These are phyloP conservation scores for Rhizoctonia solani DNA, from an alignment of 1,284 basidiomycete species.

Conservation along the genomic window DNA sequence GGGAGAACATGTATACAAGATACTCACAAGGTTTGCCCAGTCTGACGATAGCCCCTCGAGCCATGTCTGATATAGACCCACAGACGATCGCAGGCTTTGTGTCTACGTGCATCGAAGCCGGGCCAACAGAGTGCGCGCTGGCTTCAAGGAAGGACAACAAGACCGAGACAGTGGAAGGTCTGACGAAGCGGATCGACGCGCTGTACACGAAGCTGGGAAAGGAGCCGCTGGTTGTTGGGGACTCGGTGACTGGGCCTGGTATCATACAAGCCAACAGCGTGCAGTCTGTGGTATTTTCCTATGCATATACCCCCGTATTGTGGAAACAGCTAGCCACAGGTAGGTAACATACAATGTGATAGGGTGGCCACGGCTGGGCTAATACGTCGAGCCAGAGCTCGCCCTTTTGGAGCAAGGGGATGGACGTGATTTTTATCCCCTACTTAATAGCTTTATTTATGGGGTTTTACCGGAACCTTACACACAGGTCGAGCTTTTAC, in stretches of 20 bases:
- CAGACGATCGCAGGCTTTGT: slow-evolving; percentile 34
- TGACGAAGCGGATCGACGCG: slow-evolving; percentile 12
- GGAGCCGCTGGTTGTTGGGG: slow-evolving; percentile 31
- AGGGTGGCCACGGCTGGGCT: too few relatives aligned
- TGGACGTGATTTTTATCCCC: background rate
- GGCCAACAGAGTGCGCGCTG: slow-evolving; percentile 35
- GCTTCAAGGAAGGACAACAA: background rate
- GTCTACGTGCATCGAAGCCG: slow-evolving; percentile 33
- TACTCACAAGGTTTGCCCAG: slow-evolving; percentile 37
- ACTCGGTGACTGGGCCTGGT: slow-evolving; percentile 36
- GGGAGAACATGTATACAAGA: slow-evolving; percentile 38
- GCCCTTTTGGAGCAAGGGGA: background rate
- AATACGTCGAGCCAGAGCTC: background rate
- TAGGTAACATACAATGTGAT: background rate
- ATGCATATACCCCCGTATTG: slow-evolving; percentile 20
- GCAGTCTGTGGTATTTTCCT: slow-evolving; percentile 28
- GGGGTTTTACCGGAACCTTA: background rate
- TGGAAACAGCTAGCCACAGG: background rate
- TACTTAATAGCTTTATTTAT: background rate
- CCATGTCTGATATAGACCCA: background rate
- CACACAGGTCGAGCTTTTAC: too few relatives aligned
- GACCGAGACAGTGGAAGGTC: slow-evolving; percentile 21
- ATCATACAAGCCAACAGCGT: slow-evolving; percentile 35
- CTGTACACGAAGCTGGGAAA: slow-evolving; percentile 29
- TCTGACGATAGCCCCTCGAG: background rate